Conservation (phyloP, 148 eudicot genomes). For the Amaranthus palmeri region DNA sequence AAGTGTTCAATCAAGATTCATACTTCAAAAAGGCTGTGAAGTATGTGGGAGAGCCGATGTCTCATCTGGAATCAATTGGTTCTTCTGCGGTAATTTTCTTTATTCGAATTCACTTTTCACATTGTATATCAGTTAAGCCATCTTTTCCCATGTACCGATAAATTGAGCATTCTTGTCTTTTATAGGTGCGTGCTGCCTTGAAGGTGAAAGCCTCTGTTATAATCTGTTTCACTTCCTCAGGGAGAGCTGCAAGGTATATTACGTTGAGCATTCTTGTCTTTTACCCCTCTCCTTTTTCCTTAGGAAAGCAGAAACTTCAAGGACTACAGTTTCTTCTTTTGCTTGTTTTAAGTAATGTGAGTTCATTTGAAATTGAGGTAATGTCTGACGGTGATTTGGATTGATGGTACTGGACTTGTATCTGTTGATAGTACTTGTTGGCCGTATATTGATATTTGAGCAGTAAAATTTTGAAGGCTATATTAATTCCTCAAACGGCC, state of each 20-base stretch:
- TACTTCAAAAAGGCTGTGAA: constrained; percentile 46
- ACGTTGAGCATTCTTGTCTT: neutral
- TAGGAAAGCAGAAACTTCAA: no score
- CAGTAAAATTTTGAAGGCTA: neutral
- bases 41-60: constrained; percentile 46
- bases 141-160: constrained; percentile 1
- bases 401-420: no score
- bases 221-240: constrained; percentile 94
- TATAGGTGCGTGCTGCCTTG: constrained; percentile 86
- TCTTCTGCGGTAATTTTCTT: constrained; percentile 41
- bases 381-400: no score
- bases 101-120: neutral
- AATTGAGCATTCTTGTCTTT: neutral
- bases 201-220: constrained; percentile 97
- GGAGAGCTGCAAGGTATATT: constrained; percentile 89
- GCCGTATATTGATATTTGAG: neutral
- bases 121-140: neutral
- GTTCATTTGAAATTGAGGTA: no score
- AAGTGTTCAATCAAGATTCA: constrained; percentile 42
- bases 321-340: no score
- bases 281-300: no score
- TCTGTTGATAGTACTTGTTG: no score
- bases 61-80: constrained; percentile 43
- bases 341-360: no score
- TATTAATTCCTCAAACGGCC: neutral